Evolutionary conservation across 2,329 filamentous ascomycete species (phyloP), one percentile per base, ranked within the genome.

Genomic region (Alternaria dauci): DNA sequence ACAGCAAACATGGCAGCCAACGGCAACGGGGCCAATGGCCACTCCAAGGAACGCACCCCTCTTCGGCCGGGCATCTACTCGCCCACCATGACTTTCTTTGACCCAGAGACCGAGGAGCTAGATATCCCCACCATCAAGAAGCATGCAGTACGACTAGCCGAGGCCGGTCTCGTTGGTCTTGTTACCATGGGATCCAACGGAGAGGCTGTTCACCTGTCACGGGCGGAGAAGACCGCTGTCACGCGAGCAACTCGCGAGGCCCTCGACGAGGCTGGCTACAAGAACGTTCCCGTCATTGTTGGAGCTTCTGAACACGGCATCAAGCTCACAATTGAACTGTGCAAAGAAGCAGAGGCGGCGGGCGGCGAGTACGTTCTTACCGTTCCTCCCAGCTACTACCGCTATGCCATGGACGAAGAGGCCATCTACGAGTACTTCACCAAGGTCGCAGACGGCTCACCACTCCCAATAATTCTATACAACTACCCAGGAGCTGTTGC

Each of bases 141-240:
- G 75, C 93, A 96, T 76, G 91, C 91, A 25, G 87, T 91, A 68
- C 89, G 92, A 48, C 87, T 96, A 48, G 90, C 89, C 39, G 84
- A 88, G 75, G 91, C 88, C 59, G 93, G 93, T 8, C 87, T 96
- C 11, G 91, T 89, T 48, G 93, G 93, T 36, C 85, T 96, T 26
- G 91, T 95, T 43, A 90, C 90, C 68, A 93, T 95, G 90, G 93
- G 93, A 63, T 96, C 92, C 69, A 96, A 96, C 80, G 93, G 93
- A 62, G 93, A 96, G 82, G 92, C 93, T 25, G 90, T 93, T 57
- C 92, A 96, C 82, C 89, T 94, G 72, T 91, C 90, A 55, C 87
- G 88, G 44, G 87, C 89, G 63, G 93, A 96, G 80, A 93, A 93
- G 78, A 78, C 87, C 48, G 86, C 87, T 32, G 89, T 95, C 66